phyloP scores from a whole-genome alignment of 192 early-diverging fungal species.

The Chytriomyces hyalinus region DNA sequence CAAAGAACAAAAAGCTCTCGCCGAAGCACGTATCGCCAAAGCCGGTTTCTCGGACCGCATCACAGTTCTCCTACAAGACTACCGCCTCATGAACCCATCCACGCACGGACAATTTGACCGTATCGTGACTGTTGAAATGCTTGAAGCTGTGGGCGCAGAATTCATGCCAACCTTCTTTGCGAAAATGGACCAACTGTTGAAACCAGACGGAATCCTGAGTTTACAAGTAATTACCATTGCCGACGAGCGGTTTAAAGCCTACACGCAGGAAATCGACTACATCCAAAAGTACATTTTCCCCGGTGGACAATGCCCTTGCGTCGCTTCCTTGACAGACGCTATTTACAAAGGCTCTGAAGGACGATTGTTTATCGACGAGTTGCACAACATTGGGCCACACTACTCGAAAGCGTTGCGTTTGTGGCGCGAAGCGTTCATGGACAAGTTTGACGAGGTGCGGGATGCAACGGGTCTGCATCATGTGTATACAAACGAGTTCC shows the following conservation, averaged over 20 bases:
- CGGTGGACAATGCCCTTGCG: conserved; percentile 73
- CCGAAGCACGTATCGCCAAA: conserved; percentile 63
- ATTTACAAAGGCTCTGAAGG: conserved; percentile 60
- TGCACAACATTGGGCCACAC: conserved; percentile 71
- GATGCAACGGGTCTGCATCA: conserved; percentile 35
- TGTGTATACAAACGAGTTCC: conserved; percentile 65
- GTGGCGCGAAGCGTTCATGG: conserved; percentile 70
- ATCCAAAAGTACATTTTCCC: conserved; percentile 81
- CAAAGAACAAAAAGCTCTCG: conserved; percentile 68
- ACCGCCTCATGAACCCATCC: conserved; percentile 63
- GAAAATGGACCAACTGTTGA: conserved; percentile 60
- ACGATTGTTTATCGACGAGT: conserved; percentile 61
- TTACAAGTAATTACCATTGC: conserved; percentile 76
- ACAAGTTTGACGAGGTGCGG: conserved; percentile 58
- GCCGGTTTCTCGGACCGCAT: conserved; percentile 64
- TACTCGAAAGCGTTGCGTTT: conserved; percentile 70
- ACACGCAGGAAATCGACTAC: conserved; percentile 64
- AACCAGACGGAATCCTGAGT: conserved; percentile 61
- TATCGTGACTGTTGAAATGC: conserved; percentile 75
- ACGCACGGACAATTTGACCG: conserved; percentile 65
- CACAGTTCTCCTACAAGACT: conserved; percentile 69
- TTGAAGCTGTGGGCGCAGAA: conserved; percentile 75
- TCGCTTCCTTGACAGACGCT: conserved; percentile 61
- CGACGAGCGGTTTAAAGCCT: conserved; percentile 65
- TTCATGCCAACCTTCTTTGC: conserved; percentile 69